A percentile compares a stretch with the other conserved stretches of the same genome.
Evolutionary conservation across 495 filamentous ascomycete species (phyloP).

Genomic region (Hyaloscypha bicolor): DNA sequence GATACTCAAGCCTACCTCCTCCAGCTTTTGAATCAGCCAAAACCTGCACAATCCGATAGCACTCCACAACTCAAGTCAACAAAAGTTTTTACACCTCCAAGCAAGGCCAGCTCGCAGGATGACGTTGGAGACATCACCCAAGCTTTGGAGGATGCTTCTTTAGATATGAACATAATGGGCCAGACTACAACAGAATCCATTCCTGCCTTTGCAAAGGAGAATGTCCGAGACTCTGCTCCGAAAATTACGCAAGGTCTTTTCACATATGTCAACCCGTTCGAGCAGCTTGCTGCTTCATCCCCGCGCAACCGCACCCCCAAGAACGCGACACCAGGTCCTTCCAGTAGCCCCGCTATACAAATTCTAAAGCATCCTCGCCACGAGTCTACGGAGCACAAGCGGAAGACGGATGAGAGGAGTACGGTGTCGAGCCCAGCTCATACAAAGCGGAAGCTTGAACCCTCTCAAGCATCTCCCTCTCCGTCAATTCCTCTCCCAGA

Average conservation of each 20-base stretch:
- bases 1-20: conserved; percentile 56
- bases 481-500: conserved; percentile 35
- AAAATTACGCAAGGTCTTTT: conserved; percentile 58
- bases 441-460: conserved; percentile 45
- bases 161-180: conserved; percentile 29
- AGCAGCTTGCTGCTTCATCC: conserved; percentile 68
- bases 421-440: conserved; percentile 43
- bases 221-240: conserved; percentile 18
- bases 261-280: conserved; percentile 80
- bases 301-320: conserved; percentile 59
- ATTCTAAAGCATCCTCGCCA: conserved; percentile 33
- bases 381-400: conserved; percentile 28
- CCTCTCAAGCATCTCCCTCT: conserved; percentile 37
- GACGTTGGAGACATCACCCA: conserved; percentile 28
- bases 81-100: conserved; percentile 25
- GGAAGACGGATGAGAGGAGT: conserved; percentile 31
- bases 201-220: conserved; percentile 25
- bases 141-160: conserved; percentile 28
- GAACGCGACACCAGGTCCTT: conserved; percentile 18
- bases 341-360: conserved; percentile 26
- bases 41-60: conserved; percentile 52
- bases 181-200: conserved; percentile 21
- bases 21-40: conserved; percentile 53
- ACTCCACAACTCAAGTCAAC: conserved; percentile 29
- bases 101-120: conserved; percentile 26